Base-by-base conservation (phyloP, 345 rosid species). In the Boechera divaricarpa region DNA sequence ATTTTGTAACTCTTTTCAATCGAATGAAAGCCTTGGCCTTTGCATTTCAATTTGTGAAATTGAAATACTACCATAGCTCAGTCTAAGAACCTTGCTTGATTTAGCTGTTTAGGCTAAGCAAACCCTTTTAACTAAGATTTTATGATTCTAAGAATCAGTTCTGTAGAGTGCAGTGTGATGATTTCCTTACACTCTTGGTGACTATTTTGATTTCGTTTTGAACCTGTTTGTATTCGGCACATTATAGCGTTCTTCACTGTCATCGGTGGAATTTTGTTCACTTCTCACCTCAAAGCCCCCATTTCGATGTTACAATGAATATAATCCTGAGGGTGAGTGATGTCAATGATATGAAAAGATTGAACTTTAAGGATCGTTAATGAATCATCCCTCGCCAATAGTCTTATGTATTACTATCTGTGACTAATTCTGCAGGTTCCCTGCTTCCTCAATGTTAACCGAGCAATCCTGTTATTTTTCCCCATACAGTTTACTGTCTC, bases 41-140 rank as follows among this genome's bases (percentile, higher is more conserved):
- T 15, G 18, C 18, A 42, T 15, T 45, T 45, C 18, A 45, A 15
- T 15, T 0, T 45, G 8, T 15, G 9, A 36, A 36, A 7, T 36
- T 36, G 10, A 15, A 26, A 1, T 24, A 11, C 13, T 67, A 18
- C 4, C 42, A 5, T 7, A 49, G 10, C 6, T 51, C 18, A 0
- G 1, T 63, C 26, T 44, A 33, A 89, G 85, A 80, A 75, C 87
- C 56, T 18, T 89, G 77, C 91, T 88, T 77, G 79, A 87, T 89
- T 71, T 49, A 1, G 28, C 16, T 16, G 44, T 45, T 31, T 10
- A 21, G 13, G 16, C n/a, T 42, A 42, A 4, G 16, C 18, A 45
- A 13, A 45, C 16, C n/a, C 49, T 45, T 13, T 45, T 45, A 13
- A 45, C 49, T 45, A 13, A 45, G 49, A 13, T n/a, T 42, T 42